Evolutionary conservation across 2,329 filamentous ascomycete species (phyloP).

Genomic region (Blastomyces parvus): DNA sequence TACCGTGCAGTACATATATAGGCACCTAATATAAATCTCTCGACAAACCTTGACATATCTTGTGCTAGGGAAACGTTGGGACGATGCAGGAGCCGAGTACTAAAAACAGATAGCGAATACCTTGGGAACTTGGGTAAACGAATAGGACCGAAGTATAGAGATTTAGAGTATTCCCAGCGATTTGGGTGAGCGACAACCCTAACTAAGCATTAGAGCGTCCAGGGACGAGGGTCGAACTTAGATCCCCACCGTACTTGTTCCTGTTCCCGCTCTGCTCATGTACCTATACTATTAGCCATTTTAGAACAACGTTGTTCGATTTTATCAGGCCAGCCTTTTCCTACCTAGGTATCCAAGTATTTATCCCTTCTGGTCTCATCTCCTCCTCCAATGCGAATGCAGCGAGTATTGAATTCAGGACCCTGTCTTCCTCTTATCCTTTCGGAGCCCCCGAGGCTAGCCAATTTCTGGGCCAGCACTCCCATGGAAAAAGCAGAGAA

Average conservation of each 20-base stretch:
- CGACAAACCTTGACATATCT: not conserved
- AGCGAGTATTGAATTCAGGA: not conserved
- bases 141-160: not conserved
- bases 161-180: conserved; percentile 1
- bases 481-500: not conserved
- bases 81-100: not conserved
- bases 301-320: not conserved
- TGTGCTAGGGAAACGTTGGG: not conserved
- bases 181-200: conserved; percentile 3
- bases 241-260: not conserved
- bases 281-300: not conserved
- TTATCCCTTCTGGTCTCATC: not conserved
- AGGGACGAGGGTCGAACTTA: not conserved
- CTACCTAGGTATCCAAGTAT: no score
- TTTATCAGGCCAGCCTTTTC: not conserved
- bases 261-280: not conserved
- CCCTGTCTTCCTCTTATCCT: not conserved
- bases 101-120: not conserved
- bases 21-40: not conserved
- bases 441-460: not conserved
- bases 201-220: no score
- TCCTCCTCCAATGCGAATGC: no score
- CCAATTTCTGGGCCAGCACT: not conserved
- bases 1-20: no score
- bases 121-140: no score